Conservation (phyloP, 495 filamentous ascomycete species). For the Aspergillus wentii region DNA sequence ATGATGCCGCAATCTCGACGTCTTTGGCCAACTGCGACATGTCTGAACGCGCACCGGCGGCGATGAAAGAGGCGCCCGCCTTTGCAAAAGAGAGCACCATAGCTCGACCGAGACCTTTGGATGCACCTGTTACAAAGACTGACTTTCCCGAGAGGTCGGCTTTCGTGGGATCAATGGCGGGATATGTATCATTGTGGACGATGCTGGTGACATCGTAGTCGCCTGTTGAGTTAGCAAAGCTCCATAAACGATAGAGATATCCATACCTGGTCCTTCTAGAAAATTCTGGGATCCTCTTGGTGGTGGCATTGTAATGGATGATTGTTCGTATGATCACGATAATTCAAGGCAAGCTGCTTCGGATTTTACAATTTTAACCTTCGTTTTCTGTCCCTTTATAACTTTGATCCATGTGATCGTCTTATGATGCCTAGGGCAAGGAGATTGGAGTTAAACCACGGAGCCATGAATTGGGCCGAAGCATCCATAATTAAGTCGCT, state of each 20-base stretch:
- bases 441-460: no score
- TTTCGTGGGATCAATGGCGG: constrained; percentile 14
- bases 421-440: no score
- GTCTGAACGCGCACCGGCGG: constrained; percentile 36
- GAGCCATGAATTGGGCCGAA: no score
- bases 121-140: constrained; percentile 46
- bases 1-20: constrained; percentile 27
- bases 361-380: no score
- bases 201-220: constrained; percentile 10
- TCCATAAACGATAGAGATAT: constrained; percentile 33
- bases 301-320: constrained; percentile 3
- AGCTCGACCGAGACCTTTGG: constrained; percentile 44
- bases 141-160: constrained; percentile 40
- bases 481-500: no score
- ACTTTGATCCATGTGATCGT: no score
- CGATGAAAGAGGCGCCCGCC: constrained; percentile 36
- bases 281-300: constrained; percentile 3
- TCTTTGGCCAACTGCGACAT: constrained; percentile 26
- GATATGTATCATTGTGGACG: constrained; percentile 32
- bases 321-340: no score
- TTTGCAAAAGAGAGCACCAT: constrained; percentile 43
- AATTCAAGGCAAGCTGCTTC: no score
- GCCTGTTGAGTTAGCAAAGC: constrained; percentile 4
- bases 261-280: constrained; percentile 22
- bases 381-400: no score